These are phyloP conservation scores for Pinus taeda DNA, from an alignment of 75 land plant genomes.

Conservation along the genomic window DNA sequence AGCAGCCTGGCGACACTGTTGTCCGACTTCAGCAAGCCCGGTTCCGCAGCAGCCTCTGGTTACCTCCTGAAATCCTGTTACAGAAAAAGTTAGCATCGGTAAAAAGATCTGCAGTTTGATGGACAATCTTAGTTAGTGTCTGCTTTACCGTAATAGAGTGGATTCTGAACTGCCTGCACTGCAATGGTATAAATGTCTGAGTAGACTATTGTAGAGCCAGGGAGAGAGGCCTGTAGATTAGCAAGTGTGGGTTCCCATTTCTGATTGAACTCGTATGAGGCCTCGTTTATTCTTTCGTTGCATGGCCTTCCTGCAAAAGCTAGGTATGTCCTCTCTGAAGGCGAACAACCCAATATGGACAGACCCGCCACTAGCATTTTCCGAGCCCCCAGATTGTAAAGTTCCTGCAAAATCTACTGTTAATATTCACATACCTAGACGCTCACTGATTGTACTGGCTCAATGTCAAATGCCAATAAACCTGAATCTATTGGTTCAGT, in stretches of 20 bases:
- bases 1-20: slow-evolving; percentile 19
- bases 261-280: slow-evolving; percentile 14
- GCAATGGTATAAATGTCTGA: slow-evolving; percentile 13
- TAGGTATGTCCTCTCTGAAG: slow-evolving; percentile 25
- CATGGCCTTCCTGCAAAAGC: slow-evolving; percentile 4
- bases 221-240: slow-evolving; percentile 10
- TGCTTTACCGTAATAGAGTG: no score
- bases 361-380: slow-evolving; percentile 24
- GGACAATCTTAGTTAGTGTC: no score
- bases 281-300: slow-evolving; percentile 14
- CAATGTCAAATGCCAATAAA: no score
- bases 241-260: neutral
- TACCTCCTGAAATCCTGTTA: slow-evolving; percentile 31
- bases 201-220: slow-evolving; percentile 16
- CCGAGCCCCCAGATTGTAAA: slow-evolving; percentile 25
- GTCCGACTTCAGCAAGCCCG: slow-evolving; percentile 28
- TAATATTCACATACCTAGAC: no score
- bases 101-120: no score
- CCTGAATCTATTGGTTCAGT: no score
- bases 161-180: neutral
- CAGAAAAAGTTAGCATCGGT: no score
- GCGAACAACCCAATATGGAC: slow-evolving; percentile 36
- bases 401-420: neutral
- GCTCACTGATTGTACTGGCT: no score
- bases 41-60: slow-evolving; percentile 56